These are phyloP conservation scores for Aspergillus candidus DNA, from an alignment of 2,329 filamentous ascomycete species.

Conservation along the genomic window DNA sequence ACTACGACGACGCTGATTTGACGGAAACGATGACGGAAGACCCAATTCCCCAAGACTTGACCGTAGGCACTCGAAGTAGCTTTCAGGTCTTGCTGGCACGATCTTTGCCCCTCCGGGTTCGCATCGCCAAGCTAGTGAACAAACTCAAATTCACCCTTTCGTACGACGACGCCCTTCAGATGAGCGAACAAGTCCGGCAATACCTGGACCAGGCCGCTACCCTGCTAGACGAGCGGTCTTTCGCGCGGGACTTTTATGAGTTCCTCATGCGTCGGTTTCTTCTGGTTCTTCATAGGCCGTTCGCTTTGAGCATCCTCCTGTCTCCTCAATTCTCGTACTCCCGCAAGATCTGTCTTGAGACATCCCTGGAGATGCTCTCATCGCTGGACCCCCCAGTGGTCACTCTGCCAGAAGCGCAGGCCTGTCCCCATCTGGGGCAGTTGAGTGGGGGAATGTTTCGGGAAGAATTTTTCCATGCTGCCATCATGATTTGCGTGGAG, in stretches of 20 bases:
- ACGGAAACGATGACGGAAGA: slow-evolving; percentile 21
- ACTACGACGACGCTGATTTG: slow-evolving; percentile 34
- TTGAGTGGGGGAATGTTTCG: slow-evolving; percentile 32
- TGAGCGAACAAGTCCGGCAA: slow-evolving; percentile 24
- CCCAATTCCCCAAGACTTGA: slow-evolving; percentile 13
- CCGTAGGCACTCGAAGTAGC: slow-evolving; percentile 20
- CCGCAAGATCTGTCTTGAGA: slow-evolving; percentile 32
- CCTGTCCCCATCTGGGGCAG: slow-evolving; percentile 25
- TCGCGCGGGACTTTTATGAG: slow-evolving; percentile 40
- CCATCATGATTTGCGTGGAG: slow-evolving; percentile 29
- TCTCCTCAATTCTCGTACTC: slow-evolving; percentile 34
- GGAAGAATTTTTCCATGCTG: slow-evolving; percentile 29
- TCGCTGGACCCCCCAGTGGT: slow-evolving; percentile 20
- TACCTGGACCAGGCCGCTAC: slow-evolving; percentile 18
- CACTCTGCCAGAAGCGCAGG: slow-evolving; percentile 12
- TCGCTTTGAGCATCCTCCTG: slow-evolving; percentile 27
- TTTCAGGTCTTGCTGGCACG: slow-evolving; percentile 25
- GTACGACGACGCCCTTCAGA: slow-evolving; percentile 29
- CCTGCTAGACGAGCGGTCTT: slow-evolving; percentile 21
- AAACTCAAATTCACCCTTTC: slow-evolving; percentile 24
- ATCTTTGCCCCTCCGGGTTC: slow-evolving; percentile 24
- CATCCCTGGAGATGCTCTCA: slow-evolving; percentile 30
- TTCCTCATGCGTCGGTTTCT: slow-evolving; percentile 51
- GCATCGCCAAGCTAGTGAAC: slow-evolving; percentile 27
- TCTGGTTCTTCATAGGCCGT: slow-evolving; percentile 48